Base-by-base conservation (phyloP, 352 stramenopile genomes). In the Globisporangium emineosum region DNA sequence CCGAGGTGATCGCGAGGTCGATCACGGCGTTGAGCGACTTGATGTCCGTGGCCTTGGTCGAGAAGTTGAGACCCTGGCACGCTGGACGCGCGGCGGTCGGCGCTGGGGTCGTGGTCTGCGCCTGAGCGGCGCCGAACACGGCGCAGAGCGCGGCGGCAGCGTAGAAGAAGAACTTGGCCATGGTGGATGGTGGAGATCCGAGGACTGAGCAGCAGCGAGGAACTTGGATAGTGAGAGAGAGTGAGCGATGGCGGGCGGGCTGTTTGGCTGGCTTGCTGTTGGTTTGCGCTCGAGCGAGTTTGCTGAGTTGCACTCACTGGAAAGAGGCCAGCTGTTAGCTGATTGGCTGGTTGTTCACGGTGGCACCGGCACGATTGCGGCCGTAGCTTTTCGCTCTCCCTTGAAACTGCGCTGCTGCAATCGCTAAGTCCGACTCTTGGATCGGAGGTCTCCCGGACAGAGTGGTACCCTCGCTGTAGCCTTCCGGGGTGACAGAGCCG, bases 1-100 rank as follows among this genome's bases (percentile, higher is more conserved):
- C 49, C 19, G 13, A 40, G 13, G 25, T 50, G 30, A 60, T 60
- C 30, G 59, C 59, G n/a, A 65, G 21, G 45, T 60, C 51, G 59
- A 65, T 65, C 29, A 65, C 29, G 17, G 47, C 42, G 47, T 65
- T 65, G 43, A 65, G 59, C 33, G 59, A 60, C 21, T 32, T 60
- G 27, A 65, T 40, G 59, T 65, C 59, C 2, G 59, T 29, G 19
- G 59, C 32, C 59, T 65, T 65, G 32, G 13, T 45, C 32, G 59
- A 62, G 47, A 65, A 65, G 59, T 65, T 47, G 29, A 65, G 25
- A 15, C 13, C 15, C 37, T 43, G 47, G 47, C 33, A 42, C 17
- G 47, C 50, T 23, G 50, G 50, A 17, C 23, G 50, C 50, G 17
- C 50, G n/a, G 32, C 30, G 1, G 53, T 45, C 13, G 37, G 37